Base-by-base conservation (phyloP, 2,329 filamentous ascomycete genomes). In the Pseudocercospora fijiensis region DNA sequence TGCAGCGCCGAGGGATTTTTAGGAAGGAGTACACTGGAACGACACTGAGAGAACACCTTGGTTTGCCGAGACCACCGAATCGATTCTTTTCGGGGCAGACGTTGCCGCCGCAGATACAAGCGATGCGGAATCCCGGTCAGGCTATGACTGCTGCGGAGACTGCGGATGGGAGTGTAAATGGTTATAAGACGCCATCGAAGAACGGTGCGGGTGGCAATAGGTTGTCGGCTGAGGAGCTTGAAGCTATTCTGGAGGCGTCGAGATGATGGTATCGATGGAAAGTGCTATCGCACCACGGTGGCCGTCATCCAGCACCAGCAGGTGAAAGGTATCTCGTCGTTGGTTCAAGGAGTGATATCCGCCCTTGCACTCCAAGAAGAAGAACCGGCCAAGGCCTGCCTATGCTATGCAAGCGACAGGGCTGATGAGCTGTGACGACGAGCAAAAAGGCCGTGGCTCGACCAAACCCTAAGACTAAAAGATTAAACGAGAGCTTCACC, bases 31-130 rank as follows among this genome's bases (percentile, higher is more conserved):
- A 71, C 41, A 61, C 61, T 18, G 70, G 70, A 7, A 65, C 61
- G 4, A 71, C 70, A 20, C 53, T 71, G 52, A 58, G 70, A 45
- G 70, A 71, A 41, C 70, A 71, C 60, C 57, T 71, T 26, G 70
- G 69, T 4, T 51, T 71, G 47, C 70, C 69, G 20, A 61, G 70
- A 30, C 70, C 69, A 24, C 45, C 51, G 13, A 71, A 72, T 65
- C 61, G 63, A 26, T 72, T 72, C 58, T 72, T 72, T 33, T 56
- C 61, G 24, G 27, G 37, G 3, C 52, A 58, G 30, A 64, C 62
- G 7, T n/a, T n/a, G n/a, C 58, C 62, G 6, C 52, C 60, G 57
- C 62, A 64, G 47, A 64, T 64, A 6, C 43, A 58, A 47, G 58
- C 62, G 1, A 18, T 64, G 45, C 28, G 58, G n/a, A 55, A 64